These are phyloP conservation scores for Populus ilicifolia DNA, from an alignment of 345 rosid species.

Conservation along the genomic window DNA sequence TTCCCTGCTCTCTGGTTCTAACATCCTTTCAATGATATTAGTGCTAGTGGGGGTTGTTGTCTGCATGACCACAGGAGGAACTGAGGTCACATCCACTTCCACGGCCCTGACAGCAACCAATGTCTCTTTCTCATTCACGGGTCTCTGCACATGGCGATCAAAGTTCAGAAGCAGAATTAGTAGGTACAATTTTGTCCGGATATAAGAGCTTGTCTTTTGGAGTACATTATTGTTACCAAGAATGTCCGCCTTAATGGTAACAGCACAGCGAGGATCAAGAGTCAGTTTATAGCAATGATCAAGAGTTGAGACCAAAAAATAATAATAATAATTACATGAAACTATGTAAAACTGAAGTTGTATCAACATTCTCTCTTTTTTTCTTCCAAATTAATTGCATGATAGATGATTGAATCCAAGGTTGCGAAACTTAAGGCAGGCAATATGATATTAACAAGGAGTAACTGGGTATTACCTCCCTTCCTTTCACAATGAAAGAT, in stretches of 20 bases:
- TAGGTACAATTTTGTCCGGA: background rate
- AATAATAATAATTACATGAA: background rate
- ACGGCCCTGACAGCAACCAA: conserved; percentile 51
- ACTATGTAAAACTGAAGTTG: background rate
- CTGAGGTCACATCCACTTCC: conserved; percentile 45
- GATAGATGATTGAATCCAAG: background rate
- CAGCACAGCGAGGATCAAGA: background rate
- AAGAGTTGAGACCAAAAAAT: background rate
- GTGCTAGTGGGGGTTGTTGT: conserved; percentile 15
- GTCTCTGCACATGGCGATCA: conserved; percentile 37
- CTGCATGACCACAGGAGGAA: conserved; percentile 41
- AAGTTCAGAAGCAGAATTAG: background rate
- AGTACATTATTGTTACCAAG: background rate
- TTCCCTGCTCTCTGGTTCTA: conserved; percentile 43
- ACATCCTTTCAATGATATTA: conserved; percentile 38
- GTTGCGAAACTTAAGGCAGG: background rate
- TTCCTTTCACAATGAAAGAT: conserved; percentile 48
- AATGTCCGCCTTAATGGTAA: background rate
- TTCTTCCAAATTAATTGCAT: background rate
- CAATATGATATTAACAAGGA: background rate
- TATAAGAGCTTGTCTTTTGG: background rate
- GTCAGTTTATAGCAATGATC: too few species aligned
- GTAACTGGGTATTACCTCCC: conserved; percentile 46
- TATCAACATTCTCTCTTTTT: background rate
- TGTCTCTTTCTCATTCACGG: conserved; percentile 42